A percentile compares a stretch with the other conserved stretches of the same genome.
These are phyloP conservation scores for Apiotrichum mycotoxinovorans DNA, from an alignment of 1,284 basidiomycete genomes.

Conservation along the genomic window DNA sequence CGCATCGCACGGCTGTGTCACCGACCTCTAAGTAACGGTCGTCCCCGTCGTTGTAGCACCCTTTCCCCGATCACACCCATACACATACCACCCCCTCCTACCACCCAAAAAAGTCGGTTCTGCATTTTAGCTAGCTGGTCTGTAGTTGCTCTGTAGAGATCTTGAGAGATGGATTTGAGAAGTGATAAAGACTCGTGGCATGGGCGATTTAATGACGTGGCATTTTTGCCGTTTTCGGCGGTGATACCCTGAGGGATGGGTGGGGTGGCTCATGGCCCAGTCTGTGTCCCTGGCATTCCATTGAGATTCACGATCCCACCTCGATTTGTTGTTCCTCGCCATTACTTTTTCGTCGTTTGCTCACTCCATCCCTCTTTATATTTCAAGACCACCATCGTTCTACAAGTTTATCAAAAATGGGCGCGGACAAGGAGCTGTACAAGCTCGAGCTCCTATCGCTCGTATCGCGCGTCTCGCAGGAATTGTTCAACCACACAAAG, in stretches of 20 bases:
- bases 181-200: background rate
- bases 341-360: too few relatives aligned
- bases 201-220: constrained; percentile 11
- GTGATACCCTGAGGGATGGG: background rate
- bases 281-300: too few relatives aligned
- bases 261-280: background rate
- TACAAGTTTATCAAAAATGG: constrained; percentile 22
- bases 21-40: constrained; percentile 25
- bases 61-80: background rate
- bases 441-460: constrained; percentile 86
- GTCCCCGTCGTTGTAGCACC: too few relatives aligned
- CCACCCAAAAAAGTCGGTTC: background rate
- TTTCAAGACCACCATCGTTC: background rate
- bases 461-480: constrained; percentile 82
- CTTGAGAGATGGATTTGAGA: constrained; percentile 3
- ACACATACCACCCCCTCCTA: background rate
- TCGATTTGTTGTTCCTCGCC: too few relatives aligned
- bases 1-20: constrained; percentile 53
- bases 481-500: constrained; percentile 75
- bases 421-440: constrained; percentile 76
- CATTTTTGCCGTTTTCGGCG: background rate
- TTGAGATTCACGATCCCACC: background rate
- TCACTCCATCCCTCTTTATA: background rate
- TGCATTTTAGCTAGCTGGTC: background rate
- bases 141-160: constrained; percentile 1